Evolutionary conservation across 495 filamentous ascomycete genomes (phyloP).

Genomic region (Pyrenopolyporus hunteri): DNA sequence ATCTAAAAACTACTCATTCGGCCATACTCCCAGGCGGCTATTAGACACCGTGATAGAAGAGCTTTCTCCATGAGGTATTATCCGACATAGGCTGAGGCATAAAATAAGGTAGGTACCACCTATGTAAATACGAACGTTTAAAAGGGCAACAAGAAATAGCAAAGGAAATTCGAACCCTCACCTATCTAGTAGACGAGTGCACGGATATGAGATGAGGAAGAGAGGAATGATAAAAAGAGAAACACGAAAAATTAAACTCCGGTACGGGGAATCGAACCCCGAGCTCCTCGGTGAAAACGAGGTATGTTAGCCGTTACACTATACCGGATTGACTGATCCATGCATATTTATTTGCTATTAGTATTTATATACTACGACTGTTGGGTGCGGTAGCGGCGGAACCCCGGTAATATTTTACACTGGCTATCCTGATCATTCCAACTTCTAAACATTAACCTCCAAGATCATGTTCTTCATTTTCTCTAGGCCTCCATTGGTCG

Average conservation of each 20-base stretch:
- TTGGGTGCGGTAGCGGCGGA: background rate
- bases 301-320: slow-evolving; percentile 44
- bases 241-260: slow-evolving; percentile 38
- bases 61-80: no score
- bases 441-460: no score
- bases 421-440: background rate
- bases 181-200: no score
- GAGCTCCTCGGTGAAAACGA: slow-evolving; percentile 52
- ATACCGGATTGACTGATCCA: slow-evolving; percentile 24
- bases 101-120: no score
- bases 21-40: no score
- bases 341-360: background rate
- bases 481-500: no score
- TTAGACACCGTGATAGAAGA: no score
- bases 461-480: no score
- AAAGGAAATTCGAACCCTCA: background rate
- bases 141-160: no score
- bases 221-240: background rate
- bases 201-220: background rate
- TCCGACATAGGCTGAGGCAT: no score
- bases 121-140: no score
- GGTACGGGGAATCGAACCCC: slow-evolving; percentile 60
- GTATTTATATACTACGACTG: background rate
- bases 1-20: no score
- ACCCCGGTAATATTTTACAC: background rate